Evolutionary conservation across 768 basidiomycete species (phyloP).

Genomic region (Lentinula edodes): DNA sequence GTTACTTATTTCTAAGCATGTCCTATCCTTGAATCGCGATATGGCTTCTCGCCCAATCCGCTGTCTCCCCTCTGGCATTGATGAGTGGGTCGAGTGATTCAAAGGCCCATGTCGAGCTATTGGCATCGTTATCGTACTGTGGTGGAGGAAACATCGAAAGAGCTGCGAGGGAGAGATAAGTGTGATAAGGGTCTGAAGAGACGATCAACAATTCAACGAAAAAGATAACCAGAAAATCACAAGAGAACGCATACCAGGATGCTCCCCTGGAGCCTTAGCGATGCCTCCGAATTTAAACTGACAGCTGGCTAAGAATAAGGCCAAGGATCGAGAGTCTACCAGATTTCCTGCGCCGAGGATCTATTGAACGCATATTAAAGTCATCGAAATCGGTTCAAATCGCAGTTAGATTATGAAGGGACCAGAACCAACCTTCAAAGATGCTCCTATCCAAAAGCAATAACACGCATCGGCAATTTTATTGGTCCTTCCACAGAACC

Average conservation of each 20-base stretch:
- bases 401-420: neutral
- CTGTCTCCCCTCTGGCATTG: slow-evolving; percentile 65
- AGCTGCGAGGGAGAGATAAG: slow-evolving; percentile 84
- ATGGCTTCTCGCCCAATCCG: slow-evolving; percentile 51
- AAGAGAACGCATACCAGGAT: slow-evolving; percentile 52
- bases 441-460: slow-evolving; percentile 91
- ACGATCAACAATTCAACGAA: neutral
- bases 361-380: slow-evolving; percentile 29
- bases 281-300: slow-evolving; percentile 92
- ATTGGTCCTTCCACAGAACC: slow-evolving; percentile 83
- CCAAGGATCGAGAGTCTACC: slow-evolving; percentile 52
- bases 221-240: neutral
- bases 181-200: slow-evolving; percentile 84
- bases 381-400: neutral
- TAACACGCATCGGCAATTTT: slow-evolving; percentile 93
- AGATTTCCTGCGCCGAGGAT: slow-evolving; percentile 59
- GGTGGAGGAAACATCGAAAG: slow-evolving; percentile 60
- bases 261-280: slow-evolving; percentile 74
- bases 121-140: slow-evolving; percentile 19
- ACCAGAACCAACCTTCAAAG: slow-evolving; percentile 52
- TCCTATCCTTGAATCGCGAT: neutral
- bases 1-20: too few species aligned
- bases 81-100: slow-evolving; percentile 60
- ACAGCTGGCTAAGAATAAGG: slow-evolving; percentile 62
- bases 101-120: slow-evolving; percentile 47